phyloP scores from a whole-genome alignment of 495 filamentous ascomycete species.

The Talaromyces borbonicus region DNA sequence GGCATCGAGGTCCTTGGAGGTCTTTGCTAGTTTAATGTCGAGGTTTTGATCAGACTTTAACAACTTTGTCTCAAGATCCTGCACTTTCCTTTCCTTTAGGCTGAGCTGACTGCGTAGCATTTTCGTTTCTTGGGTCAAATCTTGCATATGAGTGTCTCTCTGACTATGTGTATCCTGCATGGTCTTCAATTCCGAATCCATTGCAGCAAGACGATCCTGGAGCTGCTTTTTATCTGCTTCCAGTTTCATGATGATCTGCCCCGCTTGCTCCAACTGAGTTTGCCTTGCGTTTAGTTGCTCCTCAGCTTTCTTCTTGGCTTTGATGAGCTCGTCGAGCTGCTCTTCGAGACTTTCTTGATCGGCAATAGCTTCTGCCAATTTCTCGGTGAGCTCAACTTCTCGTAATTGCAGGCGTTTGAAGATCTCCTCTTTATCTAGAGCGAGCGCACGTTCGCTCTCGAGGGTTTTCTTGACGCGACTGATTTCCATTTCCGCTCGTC shows the following conservation, averaged over 20 bases:
- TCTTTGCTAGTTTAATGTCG: slow-evolving; percentile 73
- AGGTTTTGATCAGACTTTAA: slow-evolving; percentile 81
- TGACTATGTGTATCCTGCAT: slow-evolving; percentile 56
- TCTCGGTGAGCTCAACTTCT: slow-evolving; percentile 82
- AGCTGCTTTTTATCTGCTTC: slow-evolving; percentile 78
- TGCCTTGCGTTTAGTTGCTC: slow-evolving; percentile 71
- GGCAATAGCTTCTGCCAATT: slow-evolving; percentile 83
- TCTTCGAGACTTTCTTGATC: slow-evolving; percentile 93
- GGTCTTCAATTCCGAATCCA: slow-evolving; percentile 58
- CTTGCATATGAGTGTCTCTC: slow-evolving; percentile 60
- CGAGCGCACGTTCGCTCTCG: slow-evolving; percentile 89
- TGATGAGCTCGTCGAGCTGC: slow-evolving; percentile 80
- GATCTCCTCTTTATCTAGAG: slow-evolving; percentile 96
- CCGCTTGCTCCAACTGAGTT: slow-evolving; percentile 82
- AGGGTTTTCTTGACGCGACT: slow-evolving; percentile 83
- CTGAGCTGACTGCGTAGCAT: slow-evolving; percentile 87
- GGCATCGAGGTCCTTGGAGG: slow-evolving; percentile 71
- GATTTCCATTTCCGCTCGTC: slow-evolving; percentile 78
- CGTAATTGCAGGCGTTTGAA: slow-evolving; percentile 87
- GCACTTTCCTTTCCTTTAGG: slow-evolving; percentile 81
- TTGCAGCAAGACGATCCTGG: slow-evolving; percentile 49
- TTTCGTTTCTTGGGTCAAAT: slow-evolving; percentile 69
- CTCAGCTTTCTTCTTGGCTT: slow-evolving; percentile 82
- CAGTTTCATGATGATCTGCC: slow-evolving; percentile 69
- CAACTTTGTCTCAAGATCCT: slow-evolving; percentile 78